These are phyloP conservation scores for Bonnemaisonia californica DNA, from an alignment of 31 red algal species.

Conservation along the genomic window DNA sequence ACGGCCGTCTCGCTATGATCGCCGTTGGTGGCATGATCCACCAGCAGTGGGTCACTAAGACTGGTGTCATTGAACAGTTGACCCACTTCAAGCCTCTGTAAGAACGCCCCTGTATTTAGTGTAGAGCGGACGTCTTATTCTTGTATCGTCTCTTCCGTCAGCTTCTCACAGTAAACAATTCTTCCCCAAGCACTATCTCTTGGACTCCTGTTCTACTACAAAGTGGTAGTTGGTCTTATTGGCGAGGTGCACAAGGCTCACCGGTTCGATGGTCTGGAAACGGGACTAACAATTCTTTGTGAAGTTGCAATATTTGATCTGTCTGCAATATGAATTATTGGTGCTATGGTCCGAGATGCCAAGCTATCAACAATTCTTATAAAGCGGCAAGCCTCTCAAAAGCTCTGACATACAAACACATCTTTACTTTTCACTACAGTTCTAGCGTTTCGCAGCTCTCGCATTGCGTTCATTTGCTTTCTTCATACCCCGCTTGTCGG, in stretches of 20 bases:
- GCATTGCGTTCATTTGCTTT: constrained; percentile 43
- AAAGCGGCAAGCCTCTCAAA: too few relatives aligned
- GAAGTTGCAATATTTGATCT: too few relatives aligned
- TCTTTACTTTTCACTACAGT: too few relatives aligned
- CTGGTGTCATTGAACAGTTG: constrained; percentile 55
- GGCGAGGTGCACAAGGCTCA: too few relatives aligned
- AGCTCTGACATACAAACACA: too few relatives aligned
- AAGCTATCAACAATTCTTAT: too few relatives aligned
- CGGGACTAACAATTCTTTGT: too few relatives aligned
- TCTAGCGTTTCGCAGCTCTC: neutral
- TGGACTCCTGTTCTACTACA: too few relatives aligned
- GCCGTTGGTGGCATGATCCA: constrained; percentile 87
- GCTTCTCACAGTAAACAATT: neutral
- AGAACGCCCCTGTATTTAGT: neutral
- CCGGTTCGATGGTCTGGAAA: too few relatives aligned
- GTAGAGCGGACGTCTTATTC: neutral
- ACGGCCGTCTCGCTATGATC: constrained; percentile 95
- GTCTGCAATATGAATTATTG: too few relatives aligned
- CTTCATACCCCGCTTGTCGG: constrained; percentile 79
- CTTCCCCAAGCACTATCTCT: neutral
- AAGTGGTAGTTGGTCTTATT: too few relatives aligned
- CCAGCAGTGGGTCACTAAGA: constrained; percentile 72
- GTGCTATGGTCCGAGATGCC: too few relatives aligned
- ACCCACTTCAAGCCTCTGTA: constrained; percentile 46
- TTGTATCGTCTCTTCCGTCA: neutral